Evolutionary conservation across 305 asterid genomes (phyloP).

Genomic region (Petunia hybrid): DNA sequence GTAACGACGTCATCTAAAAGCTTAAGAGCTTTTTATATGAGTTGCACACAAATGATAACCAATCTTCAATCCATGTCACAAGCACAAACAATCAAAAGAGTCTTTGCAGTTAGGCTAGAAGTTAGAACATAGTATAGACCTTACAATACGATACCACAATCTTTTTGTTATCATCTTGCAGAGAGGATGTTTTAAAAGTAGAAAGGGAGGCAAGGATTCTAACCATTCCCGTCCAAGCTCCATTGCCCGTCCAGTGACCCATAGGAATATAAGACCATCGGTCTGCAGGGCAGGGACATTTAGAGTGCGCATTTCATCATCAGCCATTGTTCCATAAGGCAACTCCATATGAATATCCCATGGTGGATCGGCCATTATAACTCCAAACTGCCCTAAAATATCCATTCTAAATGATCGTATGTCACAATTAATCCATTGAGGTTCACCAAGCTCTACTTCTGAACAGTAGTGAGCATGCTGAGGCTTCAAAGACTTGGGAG

Average conservation of each 20-base stretch:
- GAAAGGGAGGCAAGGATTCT: constrained; percentile 1
- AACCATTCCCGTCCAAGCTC: constrained; percentile 99
- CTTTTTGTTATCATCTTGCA: constrained; percentile 4
- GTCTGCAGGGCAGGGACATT: constrained; percentile 98
- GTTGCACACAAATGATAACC: neutral
- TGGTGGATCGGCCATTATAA: constrained; percentile 99
- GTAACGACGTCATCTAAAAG: too few species aligned
- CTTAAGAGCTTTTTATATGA: too few species aligned
- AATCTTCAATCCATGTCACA: neutral
- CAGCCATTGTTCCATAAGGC: constrained; percentile 99
- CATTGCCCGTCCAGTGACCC: constrained; percentile 99
- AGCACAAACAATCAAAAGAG: constrained; percentile 4
- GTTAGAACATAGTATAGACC: too few species aligned
- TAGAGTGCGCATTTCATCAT: constrained; percentile 97
- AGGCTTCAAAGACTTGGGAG: constrained; percentile 75
- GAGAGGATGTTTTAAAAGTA: neutral
- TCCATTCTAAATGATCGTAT: constrained; percentile 95
- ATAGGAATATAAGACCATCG: constrained; percentile 95
- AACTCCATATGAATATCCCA: constrained; percentile 99
- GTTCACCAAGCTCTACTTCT: constrained; percentile 95
- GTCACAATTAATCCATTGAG: constrained; percentile 99
- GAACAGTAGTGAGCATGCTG: constrained; percentile 96
- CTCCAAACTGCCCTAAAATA: constrained; percentile 94
- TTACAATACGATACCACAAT: too few species aligned
- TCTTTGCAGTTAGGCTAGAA: too few species aligned